These are phyloP conservation scores for Gloeostereum incarnatum DNA, from an alignment of 768 basidiomycete species.

Conservation along the genomic window DNA sequence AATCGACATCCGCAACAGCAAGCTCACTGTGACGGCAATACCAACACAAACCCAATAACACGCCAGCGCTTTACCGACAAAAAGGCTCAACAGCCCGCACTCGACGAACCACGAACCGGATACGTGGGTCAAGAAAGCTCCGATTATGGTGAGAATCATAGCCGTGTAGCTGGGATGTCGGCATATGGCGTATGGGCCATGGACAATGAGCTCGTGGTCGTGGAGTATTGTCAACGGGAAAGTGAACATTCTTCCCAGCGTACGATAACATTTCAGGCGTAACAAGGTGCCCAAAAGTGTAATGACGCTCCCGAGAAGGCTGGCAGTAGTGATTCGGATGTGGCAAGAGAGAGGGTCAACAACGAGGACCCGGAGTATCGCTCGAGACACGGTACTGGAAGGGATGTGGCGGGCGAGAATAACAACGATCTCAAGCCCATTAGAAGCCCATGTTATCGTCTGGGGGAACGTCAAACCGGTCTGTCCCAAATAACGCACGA, in stretches of 20 bases:
- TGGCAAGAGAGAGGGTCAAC: neutral
- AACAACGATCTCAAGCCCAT: neutral
- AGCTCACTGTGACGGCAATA: neutral
- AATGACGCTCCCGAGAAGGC: neutral
- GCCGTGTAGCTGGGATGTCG: conserved; percentile 17
- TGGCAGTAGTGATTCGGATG: neutral
- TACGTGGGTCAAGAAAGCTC: neutral
- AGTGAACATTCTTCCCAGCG: conserved; percentile 15
- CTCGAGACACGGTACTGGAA: neutral
- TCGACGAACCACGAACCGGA: conserved; percentile 7
- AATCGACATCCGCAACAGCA: conserved; percentile 4
- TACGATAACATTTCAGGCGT: conserved; percentile 10
- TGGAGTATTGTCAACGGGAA: conserved; percentile 13
- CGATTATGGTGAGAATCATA: conserved; percentile 1
- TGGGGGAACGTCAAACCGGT: neutral
- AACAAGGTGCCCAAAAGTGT: neutral
- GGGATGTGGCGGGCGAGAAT: neutral
- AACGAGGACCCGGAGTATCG: neutral
- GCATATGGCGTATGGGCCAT: conserved; percentile 14
- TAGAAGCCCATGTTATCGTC: neutral
- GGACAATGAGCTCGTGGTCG: conserved; percentile 14
- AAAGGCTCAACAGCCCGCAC: conserved; percentile 1
- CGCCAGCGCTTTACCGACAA: neutral
- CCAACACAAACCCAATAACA: neutral
- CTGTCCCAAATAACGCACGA: neutral